These are phyloP conservation scores for Craterostigma plantagineum DNA, from an alignment of 257 asterid species.

Conservation along the genomic window DNA sequence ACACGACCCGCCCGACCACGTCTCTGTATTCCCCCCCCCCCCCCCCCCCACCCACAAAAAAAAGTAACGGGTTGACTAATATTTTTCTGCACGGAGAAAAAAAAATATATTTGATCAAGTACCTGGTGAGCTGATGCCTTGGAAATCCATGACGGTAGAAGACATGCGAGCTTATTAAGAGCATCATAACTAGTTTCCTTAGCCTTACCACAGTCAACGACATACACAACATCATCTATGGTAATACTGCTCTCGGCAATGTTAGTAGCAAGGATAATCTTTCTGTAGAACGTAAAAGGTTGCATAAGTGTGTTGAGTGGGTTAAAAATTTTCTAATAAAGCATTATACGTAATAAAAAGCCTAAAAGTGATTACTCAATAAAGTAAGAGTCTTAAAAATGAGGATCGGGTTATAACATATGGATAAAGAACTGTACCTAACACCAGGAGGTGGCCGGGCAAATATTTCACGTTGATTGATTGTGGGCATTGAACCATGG, in stretches of 20 bases:
- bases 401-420: constrained; percentile 4
- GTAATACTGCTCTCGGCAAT: constrained; percentile 98
- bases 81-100: not conserved
- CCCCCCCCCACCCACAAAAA: too few species aligned
- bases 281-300: constrained; percentile 31
- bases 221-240: constrained; percentile 90
- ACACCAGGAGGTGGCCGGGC: constrained; percentile 60
- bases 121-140: constrained; percentile 99
- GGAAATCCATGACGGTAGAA: constrained; percentile 95
- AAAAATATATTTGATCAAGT: not conserved
- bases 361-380: too few species aligned
- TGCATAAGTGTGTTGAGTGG: not conserved
- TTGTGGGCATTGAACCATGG: constrained; percentile 97
- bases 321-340: too few species aligned
- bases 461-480: constrained; percentile 80
- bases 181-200: constrained; percentile 98
- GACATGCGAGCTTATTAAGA: constrained; percentile 87
- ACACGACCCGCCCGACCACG: constrained; percentile 99
- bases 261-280: constrained; percentile 88
- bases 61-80: not conserved
- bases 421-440: constrained; percentile 21
- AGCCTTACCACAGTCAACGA: constrained; percentile 92
- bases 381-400: not conserved
- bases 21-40: constrained; percentile 45
- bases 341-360: too few species aligned